phyloP scores from a whole-genome alignment of 441 rosid species.

The Macaranga tanarius region DNA sequence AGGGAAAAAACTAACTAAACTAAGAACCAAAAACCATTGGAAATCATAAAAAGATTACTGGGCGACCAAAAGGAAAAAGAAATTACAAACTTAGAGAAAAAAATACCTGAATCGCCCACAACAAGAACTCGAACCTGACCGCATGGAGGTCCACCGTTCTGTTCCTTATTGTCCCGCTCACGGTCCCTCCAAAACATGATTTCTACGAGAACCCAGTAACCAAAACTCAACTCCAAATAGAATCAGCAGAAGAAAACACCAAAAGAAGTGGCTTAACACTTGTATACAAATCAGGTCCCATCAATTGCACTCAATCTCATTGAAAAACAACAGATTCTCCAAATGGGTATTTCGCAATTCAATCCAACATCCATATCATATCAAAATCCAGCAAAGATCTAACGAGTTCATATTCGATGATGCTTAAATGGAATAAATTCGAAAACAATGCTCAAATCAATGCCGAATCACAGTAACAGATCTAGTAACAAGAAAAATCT shows the following conservation, averaged over 20 bases:
- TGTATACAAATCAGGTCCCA: constrained; percentile 30
- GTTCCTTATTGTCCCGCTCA: constrained; percentile 78
- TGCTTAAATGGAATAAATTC: constrained; percentile 3
- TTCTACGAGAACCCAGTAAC: constrained; percentile 17
- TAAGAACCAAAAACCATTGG: not conserved
- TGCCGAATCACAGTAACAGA: constrained; percentile 16
- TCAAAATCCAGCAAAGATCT: constrained; percentile 29
- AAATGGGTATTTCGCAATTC: constrained; percentile 20
- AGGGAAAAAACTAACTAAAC: not conserved
- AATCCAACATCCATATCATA: constrained; percentile 27
- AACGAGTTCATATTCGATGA: constrained; percentile 16
- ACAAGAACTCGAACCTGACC: constrained; percentile 97
- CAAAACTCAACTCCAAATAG: constrained; percentile 15
- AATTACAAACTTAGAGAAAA: not conserved
- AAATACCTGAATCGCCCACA: constrained; percentile 93
- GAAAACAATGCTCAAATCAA: not conserved
- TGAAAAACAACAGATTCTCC: constrained; percentile 22
- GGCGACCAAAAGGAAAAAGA: not conserved
- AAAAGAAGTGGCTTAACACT: not conserved
- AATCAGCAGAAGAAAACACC: constrained; percentile 8
- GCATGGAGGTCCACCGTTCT: constrained; percentile 67
- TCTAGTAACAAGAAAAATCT: constrained; percentile 22
- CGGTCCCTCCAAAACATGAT: constrained; percentile 91
- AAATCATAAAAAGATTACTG: not conserved
- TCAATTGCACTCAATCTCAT: constrained; percentile 28